Base-by-base conservation (phyloP, 2,329 filamentous ascomycete species). In the Coniella vitis region DNA sequence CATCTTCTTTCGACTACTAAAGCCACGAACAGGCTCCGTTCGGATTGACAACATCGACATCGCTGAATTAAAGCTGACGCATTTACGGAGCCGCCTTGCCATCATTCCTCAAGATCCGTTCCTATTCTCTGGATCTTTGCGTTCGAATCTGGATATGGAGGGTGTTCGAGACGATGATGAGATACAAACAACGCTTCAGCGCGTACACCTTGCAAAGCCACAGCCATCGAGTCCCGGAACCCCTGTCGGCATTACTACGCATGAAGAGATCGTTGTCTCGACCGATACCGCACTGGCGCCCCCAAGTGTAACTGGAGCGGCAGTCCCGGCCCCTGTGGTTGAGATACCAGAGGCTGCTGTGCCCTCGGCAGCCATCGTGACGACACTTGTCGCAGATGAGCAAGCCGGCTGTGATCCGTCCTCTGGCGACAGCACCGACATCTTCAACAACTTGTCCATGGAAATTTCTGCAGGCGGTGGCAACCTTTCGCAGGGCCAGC, bases 81-180 rank as follows among this genome's bases (percentile, higher is more conserved):
- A 83, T 56, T 67, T 85, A 8, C 72, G 81, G 7, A 79, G 75
- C 40, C 73, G 79, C 19, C 67, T 85, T 3, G 75, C 77, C 31
- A 84, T 84, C 57, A 84, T 85, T 45, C 81, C 81, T 0, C 81
- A 85, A 57, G 81, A 85, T 48, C 81, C 81, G 0, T 83, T 81
- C 2, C 67, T 85, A 3, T 84, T 84, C 68, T 75, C 76, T 39
- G 81, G 81, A 39, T 84, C 81, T 1, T 73, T 84, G 44, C 70
- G 81, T 38, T 75, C 71, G 42, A 85, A 84, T 53, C 66, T 85
- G 4, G 81, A 84, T 55, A 79, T 81, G 2, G 83, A 84, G 62
- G 70, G 71, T 53, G 70, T 78, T 54, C 75, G 81, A 55, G 75
- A 72, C 1, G 81, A 84, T 57, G 66, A 80, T n/a, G 76, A 79